Evolutionary conservation across 305 asterid species (phyloP), one percentile per base, ranked within the genome.

Genomic region (Ajuga reptans): DNA sequence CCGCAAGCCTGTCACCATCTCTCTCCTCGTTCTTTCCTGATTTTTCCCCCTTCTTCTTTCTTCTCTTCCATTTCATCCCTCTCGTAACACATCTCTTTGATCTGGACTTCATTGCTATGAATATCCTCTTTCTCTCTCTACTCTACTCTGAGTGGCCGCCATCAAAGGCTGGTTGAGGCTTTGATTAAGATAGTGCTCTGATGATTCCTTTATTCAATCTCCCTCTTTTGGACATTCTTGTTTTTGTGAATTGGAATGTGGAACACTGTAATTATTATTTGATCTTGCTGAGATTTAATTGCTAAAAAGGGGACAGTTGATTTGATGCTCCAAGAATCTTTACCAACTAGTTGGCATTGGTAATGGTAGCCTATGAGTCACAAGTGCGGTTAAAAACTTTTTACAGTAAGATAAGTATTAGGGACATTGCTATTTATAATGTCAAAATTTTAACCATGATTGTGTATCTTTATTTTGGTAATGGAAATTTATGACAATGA

Each of bases 1-100:
- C 77, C 66, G 68, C 78, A 88, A 80, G 89, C 82, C 73, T 75
- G 84, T 79, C 85, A 18, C 80, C 81, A 45, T 83, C 86, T 78
- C 80, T 34, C 61, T 72, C 80, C 9, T 8, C 33, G 43, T 79
- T 43, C 75, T 73, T 56, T 72, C 73, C 52, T 47, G 55, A n/a
- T 41, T 66, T n/a, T 73, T 63, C 56, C 54, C 39, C 67, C 56
- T 18, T 42, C 56, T 57, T 57, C 73, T 2, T 71, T 31, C 53
- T 52, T 33, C 60, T 64, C 51, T 62, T 57, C 77, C 41, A 4
- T 27, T 57, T 62, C 43, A 21, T 72, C 65, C 45, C 69, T 7
- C 18, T 12, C 27, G 10, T 47, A 51, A 46, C 62, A 43, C 53
- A 27, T 45, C 61, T 39, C 52, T 15, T 50, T 31, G 34, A 61